Conservation (phyloP, 768 basidiomycete species). For the Leccinum variicolor region DNA sequence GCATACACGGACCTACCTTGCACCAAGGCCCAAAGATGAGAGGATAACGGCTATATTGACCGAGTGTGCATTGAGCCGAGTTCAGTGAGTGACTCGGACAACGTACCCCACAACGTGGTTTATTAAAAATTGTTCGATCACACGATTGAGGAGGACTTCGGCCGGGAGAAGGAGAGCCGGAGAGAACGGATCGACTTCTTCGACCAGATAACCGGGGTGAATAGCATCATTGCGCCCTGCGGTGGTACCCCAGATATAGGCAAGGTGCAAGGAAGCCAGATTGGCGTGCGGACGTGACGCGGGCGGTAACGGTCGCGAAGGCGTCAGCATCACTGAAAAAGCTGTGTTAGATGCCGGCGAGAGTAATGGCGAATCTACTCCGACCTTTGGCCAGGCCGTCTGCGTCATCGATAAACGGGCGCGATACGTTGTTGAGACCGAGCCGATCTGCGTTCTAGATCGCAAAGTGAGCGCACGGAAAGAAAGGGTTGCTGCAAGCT, state of each 20-base stretch:
- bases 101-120: slow-evolving; percentile 59
- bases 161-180: slow-evolving; percentile 53
- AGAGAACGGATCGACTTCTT: slow-evolving; percentile 48
- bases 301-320: slow-evolving; percentile 34
- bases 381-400: slow-evolving; percentile 42
- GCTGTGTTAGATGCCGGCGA: slow-evolving; percentile 6
- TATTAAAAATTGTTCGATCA: slow-evolving; percentile 51
- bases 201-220: slow-evolving; percentile 28
- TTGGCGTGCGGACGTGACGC: slow-evolving; percentile 26
- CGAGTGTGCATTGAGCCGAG: slow-evolving; percentile 8
- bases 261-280: slow-evolving; percentile 37
- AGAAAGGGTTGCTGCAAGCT: slow-evolving; percentile 6
- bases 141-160: slow-evolving; percentile 47
- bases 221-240: slow-evolving; percentile 3
- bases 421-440: slow-evolving; percentile 57
- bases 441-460: slow-evolving; percentile 57
- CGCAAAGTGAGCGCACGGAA: slow-evolving; percentile 9
- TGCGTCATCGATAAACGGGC: slow-evolving; percentile 43
- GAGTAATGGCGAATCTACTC: slow-evolving; percentile 8
- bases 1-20: slow-evolving; percentile 41
- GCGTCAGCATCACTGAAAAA: slow-evolving; percentile 38
- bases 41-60: slow-evolving; percentile 60
- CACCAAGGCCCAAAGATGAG: slow-evolving; percentile 71
- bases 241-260: slow-evolving; percentile 39
- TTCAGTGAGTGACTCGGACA: not conserved